Evolutionary conservation across 2,329 filamentous ascomycete genomes (phyloP).

Genomic region (Emergomyces pasteurianus): DNA sequence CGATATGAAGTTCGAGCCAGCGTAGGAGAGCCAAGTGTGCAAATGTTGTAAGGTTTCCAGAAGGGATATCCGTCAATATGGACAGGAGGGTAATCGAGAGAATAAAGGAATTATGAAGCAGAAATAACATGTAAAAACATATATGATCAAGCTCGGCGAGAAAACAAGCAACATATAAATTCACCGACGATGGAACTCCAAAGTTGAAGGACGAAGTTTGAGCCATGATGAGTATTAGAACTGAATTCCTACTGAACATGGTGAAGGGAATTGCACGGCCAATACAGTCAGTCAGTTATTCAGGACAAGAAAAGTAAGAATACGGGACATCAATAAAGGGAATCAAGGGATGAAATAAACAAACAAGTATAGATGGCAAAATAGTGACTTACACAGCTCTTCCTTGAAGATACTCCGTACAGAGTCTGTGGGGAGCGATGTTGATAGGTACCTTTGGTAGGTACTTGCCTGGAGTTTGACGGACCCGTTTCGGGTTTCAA

Average conservation of each 20-base stretch:
- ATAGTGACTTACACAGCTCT: background rate
- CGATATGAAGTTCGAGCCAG: background rate
- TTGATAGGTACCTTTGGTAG: too few species aligned
- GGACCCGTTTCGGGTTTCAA: slow-evolving; percentile 17
- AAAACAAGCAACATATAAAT: background rate
- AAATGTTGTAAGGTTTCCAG: background rate
- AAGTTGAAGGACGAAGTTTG: background rate
- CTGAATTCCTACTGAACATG: background rate
- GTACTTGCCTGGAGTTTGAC: slow-evolving; percentile 2
- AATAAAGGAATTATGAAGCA: background rate
- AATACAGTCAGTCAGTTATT: slow-evolving; percentile 7
- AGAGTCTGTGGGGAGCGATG: background rate
- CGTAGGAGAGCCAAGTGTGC: background rate
- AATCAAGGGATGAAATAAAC: slow-evolving; percentile 6
- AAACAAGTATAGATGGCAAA: background rate
- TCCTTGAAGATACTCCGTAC: background rate
- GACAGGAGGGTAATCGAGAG: background rate
- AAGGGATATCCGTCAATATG: background rate
- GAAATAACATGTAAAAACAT: background rate
- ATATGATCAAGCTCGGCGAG: background rate
- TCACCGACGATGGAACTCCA: background rate
- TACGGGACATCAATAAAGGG: background rate
- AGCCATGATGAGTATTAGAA: background rate
- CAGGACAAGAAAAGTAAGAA: slow-evolving; percentile 5
- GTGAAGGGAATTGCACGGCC: background rate